Percentiles rank a stretch among this genome's conserved stretches.
Conservation (phyloP, 2,329 filamentous ascomycete species). For the Lecanicillium sp. region DNA sequence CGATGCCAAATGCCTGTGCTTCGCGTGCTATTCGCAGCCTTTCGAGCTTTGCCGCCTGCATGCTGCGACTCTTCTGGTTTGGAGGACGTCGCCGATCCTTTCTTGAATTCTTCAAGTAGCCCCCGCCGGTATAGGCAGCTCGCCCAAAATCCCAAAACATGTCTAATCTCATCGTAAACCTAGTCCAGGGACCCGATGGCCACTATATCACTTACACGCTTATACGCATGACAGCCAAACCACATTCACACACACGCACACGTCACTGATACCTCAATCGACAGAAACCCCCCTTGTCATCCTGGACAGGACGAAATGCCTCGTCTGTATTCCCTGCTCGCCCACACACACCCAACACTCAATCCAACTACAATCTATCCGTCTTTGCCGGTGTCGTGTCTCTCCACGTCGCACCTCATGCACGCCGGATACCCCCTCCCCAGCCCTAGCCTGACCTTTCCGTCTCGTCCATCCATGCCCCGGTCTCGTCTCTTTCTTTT, state of each 20-base stretch:
- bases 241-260: neutral
- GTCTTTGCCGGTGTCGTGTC: no score
- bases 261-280: neutral
- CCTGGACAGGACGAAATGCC: no score
- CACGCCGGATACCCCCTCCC: no score
- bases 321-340: no score
- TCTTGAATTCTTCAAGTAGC: neutral
- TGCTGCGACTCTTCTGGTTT: slow-evolving; percentile 13
- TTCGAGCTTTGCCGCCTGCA: slow-evolving; percentile 2
- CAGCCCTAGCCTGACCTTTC: no score
- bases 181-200: neutral
- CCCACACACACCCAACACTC: no score
- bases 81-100: slow-evolving; percentile 3
- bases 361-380: no score
- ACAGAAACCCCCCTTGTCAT: slow-evolving; percentile 4
- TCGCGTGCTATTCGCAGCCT: no score
- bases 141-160: slow-evolving; percentile 1
- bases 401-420: neutral
- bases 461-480: no score
- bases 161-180: neutral
- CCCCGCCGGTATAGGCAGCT: neutral
- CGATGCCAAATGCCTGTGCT: no score
- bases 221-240: no score
- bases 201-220: neutral
- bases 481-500: slow-evolving; percentile 10